Evolutionary conservation across 768 basidiomycete species (phyloP).

Genomic region (Amanita pseudoporphyria): DNA sequence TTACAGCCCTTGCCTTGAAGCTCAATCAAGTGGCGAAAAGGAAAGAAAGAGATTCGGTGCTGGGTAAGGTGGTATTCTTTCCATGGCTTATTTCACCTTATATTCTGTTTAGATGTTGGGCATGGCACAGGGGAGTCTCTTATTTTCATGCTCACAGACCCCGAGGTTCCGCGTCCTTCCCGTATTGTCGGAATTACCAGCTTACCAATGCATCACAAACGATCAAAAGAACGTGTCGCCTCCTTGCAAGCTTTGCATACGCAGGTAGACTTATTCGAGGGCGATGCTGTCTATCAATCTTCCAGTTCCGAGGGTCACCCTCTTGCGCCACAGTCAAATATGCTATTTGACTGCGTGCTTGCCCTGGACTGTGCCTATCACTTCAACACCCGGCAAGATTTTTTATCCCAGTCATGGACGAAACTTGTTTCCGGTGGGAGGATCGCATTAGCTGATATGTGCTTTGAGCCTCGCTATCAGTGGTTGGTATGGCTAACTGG

Average conservation of each 20-base stretch:
- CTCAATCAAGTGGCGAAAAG: constrained; percentile 34
- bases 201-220: constrained; percentile 35
- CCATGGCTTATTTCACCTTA: background rate
- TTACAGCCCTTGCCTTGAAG: constrained; percentile 37
- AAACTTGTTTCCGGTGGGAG: constrained; percentile 40
- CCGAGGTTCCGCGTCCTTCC: constrained; percentile 35
- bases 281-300: constrained; percentile 40
- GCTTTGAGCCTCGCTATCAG: constrained; percentile 27
- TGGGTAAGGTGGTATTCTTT: constrained; percentile 31
- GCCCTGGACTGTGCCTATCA: constrained; percentile 68
- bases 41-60: constrained; percentile 32
- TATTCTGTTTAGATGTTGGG: constrained; percentile 42
- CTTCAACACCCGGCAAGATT: constrained; percentile 40
- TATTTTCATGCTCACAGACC: constrained; percentile 39
- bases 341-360: constrained; percentile 38
- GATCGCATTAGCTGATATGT: constrained; percentile 55
- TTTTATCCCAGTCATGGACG: constrained; percentile 40
- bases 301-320: constrained; percentile 27
- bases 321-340: constrained; percentile 24
- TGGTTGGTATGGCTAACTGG: constrained; percentile 19
- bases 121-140: constrained; percentile 63
- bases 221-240: constrained; percentile 32
- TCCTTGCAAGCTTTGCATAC: constrained; percentile 17
- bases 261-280: constrained; percentile 30
- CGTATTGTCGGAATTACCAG: constrained; percentile 50